Evolutionary conservation across 208 protist species (phyloP), one percentile per base, ranked within the genome.

Genomic region (Naegleria fowleri): DNA sequence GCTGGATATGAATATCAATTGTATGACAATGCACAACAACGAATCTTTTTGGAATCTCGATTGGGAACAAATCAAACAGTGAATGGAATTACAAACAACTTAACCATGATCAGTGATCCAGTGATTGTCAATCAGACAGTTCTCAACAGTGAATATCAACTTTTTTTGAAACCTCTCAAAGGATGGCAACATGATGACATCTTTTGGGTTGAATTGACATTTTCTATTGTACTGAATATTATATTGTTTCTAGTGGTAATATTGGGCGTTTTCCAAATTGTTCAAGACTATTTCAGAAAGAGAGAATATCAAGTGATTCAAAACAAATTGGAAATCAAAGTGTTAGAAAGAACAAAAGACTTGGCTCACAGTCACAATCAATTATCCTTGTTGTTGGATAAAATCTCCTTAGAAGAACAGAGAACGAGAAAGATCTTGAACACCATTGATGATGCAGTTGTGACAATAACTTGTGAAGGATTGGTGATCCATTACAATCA

Each of bases 281-380:
- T 79, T 79, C 67, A 79, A 33, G 67, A 79, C 29, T 79, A 79
- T 79, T 79, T 36, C 36, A 79, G 67, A 79, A 79, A 79, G 67
- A 25, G n/a, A 33, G 67, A 79, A 79, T 79, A 79, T 33, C 67
- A 36, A 0, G 6, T 79, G 6, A 79, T 79, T 79, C 67, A 79
- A 79, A 36, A 79, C 67, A 29, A 79, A 36, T 79, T 79, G n/a
- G 67, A 79, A 79, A 79, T 36, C n/a, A 79, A 29, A 33, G 67
- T 79, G 0, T 11, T 3, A 36, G 67, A 79, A n/a, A 79, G 67
- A 33, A 79, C 67, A 2, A 79, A 36, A 79, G 67, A 79, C n/a
- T 33, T 79, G n/a, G 16, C 29, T 36, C 67, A 79, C 6, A 79
- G 67, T 79, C 16, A 79, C 9, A 7, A 79, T 36, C 29, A 79